phyloP scores from a whole-genome alignment of 768 basidiomycete species.

The Pulveroboletus sp. region DNA sequence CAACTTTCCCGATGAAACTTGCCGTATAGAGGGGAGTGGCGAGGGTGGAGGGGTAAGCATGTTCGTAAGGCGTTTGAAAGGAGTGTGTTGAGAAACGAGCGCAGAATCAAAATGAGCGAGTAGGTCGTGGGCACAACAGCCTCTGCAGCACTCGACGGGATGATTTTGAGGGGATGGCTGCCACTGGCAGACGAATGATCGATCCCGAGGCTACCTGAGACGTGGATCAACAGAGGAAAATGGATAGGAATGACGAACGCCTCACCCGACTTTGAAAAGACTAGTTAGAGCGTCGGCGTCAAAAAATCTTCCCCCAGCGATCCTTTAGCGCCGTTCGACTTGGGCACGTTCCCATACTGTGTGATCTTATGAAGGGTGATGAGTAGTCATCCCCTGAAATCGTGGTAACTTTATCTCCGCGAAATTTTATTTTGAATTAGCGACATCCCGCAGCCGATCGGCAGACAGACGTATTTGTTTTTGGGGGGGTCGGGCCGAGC shows the following conservation, averaged over 20 bases:
- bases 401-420: constrained; percentile 22
- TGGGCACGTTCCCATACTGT: constrained; percentile 5
- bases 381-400: not conserved
- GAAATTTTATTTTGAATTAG: constrained; percentile 8
- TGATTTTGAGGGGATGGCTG: not conserved
- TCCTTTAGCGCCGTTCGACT: not conserved
- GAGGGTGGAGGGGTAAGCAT: constrained; percentile 46
- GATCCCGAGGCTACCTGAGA: constrained; percentile 1
- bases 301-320: not conserved
- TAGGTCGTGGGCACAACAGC: constrained; percentile 13
- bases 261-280: constrained; percentile 11
- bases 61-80: constrained; percentile 11
- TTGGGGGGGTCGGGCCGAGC: not conserved
- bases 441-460: constrained; percentile 7
- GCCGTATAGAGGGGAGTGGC: constrained; percentile 27
- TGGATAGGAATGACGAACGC: not conserved
- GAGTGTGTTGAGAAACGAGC: constrained; percentile 30
- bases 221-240: constrained; percentile 7
- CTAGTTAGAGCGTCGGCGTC: not conserved
- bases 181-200: not conserved
- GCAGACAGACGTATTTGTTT: not conserved
- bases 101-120: constrained; percentile 11
- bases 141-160: not conserved
- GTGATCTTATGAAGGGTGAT: constrained; percentile 12
- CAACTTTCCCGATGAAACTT: not conserved